Evolutionary conservation across 2,329 filamentous ascomycete species (phyloP), one percentile per base, ranked within the genome.

Genomic region (Cladosporium sp.): DNA sequence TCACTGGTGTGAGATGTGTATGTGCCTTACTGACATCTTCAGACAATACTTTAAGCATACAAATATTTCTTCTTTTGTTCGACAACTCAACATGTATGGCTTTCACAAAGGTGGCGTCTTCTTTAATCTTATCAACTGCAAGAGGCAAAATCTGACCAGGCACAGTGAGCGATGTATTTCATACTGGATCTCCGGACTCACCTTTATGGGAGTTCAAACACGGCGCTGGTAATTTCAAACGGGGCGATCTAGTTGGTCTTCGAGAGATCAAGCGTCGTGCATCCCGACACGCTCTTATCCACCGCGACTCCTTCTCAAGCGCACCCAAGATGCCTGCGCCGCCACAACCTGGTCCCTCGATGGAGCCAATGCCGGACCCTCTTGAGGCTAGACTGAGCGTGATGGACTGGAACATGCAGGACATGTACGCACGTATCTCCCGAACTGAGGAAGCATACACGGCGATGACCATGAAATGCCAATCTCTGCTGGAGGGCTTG

Each of bases 21-120:
- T 13, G 28, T 13, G 3, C 13, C 13, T 43, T 32, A 34, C 60
- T 63, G 16, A 63, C 49, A 30, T n/a, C 1, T 11, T n/a, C 73
- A 97, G 94, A 63, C 93, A 96, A 87, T 99, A 99, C 77, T 99
- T 99, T 79, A 99, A 99, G 76, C 95, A 99, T 77, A 99, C 94
- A 71, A 99, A 99, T 76, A 97, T 98, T 67, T 98, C 95, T 13
- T 98, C 95, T 0, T 99, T 99, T 77, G 95, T 99, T 58, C 88
- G 95, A 58, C 95, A 99, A 80, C 81, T 99, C 59, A 99, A 99
- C 77, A 99, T 99, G 95, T 99, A 99, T 73, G 95, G 95, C 7
- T 99, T 99, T 79, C 95, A 99, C 77, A 99, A 99, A 91, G 93
- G 93, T 96, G 79, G 58, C 77, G 70, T 63, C 16, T 25, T 21